phyloP scores from a whole-genome alignment of 2,329 filamentous ascomycete species.

The Huntiella omanensis region DNA sequence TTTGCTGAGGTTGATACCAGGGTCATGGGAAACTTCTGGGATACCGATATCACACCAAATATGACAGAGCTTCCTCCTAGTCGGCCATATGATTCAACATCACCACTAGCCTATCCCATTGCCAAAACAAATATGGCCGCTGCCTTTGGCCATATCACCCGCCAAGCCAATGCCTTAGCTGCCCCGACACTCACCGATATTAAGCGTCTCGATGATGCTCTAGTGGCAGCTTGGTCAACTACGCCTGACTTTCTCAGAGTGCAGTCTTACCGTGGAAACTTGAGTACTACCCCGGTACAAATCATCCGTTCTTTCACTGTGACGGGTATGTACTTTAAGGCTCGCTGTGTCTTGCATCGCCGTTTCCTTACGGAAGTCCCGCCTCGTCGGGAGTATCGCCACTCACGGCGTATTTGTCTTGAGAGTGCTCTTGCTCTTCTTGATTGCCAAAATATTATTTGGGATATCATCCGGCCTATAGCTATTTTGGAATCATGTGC shows the following conservation, averaged over 20 bases:
- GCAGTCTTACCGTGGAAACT: conserved; percentile 27
- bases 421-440: conserved; percentile 30
- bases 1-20: conserved; percentile 43
- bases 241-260: conserved; percentile 31
- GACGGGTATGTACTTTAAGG: conserved; percentile 33
- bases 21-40: conserved; percentile 41
- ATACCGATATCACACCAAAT: conserved; percentile 44
- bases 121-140: conserved; percentile 29
- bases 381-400: conserved; percentile 27
- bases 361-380: conserved; percentile 28
- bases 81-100: conserved; percentile 39
- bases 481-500: conserved; percentile 31
- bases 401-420: conserved; percentile 32
- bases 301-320: conserved; percentile 36
- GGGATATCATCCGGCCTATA: conserved; percentile 31
- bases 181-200: conserved; percentile 30
- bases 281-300: conserved; percentile 23
- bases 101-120: conserved; percentile 35
- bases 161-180: conserved; percentile 29
- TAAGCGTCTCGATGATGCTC: conserved; percentile 25
- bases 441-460: conserved; percentile 27
- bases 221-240: conserved; percentile 26
- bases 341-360: conserved; percentile 35
- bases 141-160: conserved; percentile 31
- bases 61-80: conserved; percentile 33